Evolutionary conservation across 73 alveolate genomes (phyloP), one percentile per base, ranked within the genome.

Genomic region (Symbiodinium pilosum): DNA sequence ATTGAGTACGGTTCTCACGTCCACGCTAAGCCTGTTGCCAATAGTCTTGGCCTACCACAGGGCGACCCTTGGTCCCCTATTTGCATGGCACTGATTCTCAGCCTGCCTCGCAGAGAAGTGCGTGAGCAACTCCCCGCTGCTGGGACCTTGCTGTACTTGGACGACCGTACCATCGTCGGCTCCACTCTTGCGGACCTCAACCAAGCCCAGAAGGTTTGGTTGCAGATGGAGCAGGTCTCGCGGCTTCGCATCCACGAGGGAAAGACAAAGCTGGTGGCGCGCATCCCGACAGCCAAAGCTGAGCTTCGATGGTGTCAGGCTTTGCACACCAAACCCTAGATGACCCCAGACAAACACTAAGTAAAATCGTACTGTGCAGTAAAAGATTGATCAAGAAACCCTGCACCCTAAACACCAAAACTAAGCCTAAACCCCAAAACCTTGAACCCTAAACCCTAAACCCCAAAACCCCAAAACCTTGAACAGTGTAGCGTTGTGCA

Each of bases 31-130:
- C 0, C 91, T 64, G 4, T 20, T 83, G 68, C 59, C 7, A 16
- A 16, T 4, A 9, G 42, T 64, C 6, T 7, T 3, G 91, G 91
- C 4, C 36, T 83, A 0, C 91, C 91, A 14, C 91, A 83, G 36
- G 91, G 91, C 9, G 91, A 83, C 24, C 69, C 91, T 41, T 83
- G 59, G 68, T 16, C 41, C 30, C 91, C 91, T 11, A 7, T 36
- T 6, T 36, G 68, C 30, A 8, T 83, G 54, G 28, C 40, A 3
- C 91, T 83, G 28, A 5, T 36, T 0, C 56, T 83, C 24, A 9
- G 40, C 1, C 68, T 2, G 56, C 42, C 91, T 7, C 40, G 36
- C 24, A 7, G 4, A 21, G 18, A 40, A 11, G 39, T 20, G 32
- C 21, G 5, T 0, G 36, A 38, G 12, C 7, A 20, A 28, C 68